Base-by-base conservation (phyloP, 192 early-diverging fungal genomes). In the Umbelopsis sp. region DNA sequence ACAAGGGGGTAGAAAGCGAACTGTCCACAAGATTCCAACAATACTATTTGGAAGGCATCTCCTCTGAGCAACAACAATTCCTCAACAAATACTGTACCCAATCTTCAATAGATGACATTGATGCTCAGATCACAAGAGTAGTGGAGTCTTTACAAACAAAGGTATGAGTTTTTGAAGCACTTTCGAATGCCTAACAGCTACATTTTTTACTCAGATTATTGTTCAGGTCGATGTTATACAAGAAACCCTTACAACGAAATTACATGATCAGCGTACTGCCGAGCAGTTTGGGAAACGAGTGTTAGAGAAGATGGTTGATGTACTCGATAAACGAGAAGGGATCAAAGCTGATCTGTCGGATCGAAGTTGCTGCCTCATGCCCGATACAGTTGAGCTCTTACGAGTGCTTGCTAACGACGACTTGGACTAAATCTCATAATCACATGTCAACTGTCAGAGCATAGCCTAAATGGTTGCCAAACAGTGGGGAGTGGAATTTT, bases 21-120 rank as follows among this genome's bases (percentile, higher is more conserved):
- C 16, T 61, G 6, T 33, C 12, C 3, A 61, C 55, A 10, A 30
- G 30, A 16, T 61, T 61, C 33, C 55, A 61, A 30, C 55, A 61
- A 35, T 61, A 61, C 25, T 61, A 61, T 35, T 25, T 61, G 16
- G 55, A 61, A 27, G 55, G 55, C 18, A 61, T 61, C 11, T 61
- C 55, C 5, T 8, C 27, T 35, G 55, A 61, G 3, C 55, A 61
- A 35, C 55, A 35, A 18, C 13, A 61, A 61, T 61, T 61, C 30
- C 55, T 61, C 30, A 61, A 61, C 55, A 61, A 61, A n/a, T 61
- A 61, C n/a, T 61, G 55, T 16, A 61, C 55, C 0, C 55, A 30
- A 25, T 61, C 55, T 37, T 61, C 55, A 16, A 61, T 30, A 3
- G 55, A 61, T 35, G 55, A 61, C 33, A 25, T 61, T 61, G 55